A percentile compares a stretch with the other conserved stretches of the same genome.
phyloP scores from a whole-genome alignment of 345 rosid genomes.

The Murraya paniculata region DNA sequence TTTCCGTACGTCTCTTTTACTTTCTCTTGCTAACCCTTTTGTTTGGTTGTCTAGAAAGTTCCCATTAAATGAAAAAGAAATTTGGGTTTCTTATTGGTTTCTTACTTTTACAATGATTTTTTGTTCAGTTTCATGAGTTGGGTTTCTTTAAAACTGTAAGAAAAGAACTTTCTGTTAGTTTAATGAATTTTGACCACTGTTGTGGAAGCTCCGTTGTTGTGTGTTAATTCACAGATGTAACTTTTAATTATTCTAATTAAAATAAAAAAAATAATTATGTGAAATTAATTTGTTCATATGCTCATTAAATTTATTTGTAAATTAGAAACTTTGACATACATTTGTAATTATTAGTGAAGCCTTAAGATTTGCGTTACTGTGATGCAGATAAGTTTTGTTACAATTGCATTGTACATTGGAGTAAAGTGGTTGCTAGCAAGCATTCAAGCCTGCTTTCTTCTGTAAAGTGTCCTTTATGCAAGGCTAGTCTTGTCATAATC shows the following conservation, averaged over 20 bases:
- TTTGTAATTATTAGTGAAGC: not conserved
- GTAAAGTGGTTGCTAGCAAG: conserved; percentile 64
- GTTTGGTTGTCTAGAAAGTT: conserved; percentile 1
- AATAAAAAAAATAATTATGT: not conserved
- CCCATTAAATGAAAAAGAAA: not conserved
- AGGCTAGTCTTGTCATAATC: conserved; percentile 45
- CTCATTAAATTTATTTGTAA: not conserved
- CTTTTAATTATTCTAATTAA: not conserved
- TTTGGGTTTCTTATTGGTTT: not conserved
- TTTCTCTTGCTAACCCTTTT: conserved; percentile 5
- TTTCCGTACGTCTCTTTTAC: conserved; percentile 52
- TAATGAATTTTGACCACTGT: not conserved
- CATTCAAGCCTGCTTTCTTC: conserved; percentile 42
- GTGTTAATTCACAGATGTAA: not conserved
- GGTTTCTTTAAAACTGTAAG: not conserved
- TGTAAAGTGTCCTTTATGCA: conserved; percentile 83
- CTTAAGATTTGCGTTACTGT: not conserved
- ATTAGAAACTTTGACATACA: conserved; percentile 1
- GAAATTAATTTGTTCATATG: not conserved
- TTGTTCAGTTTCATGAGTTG: conserved; percentile 7
- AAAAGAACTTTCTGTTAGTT: not conserved
- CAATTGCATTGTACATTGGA: conserved; percentile 73
- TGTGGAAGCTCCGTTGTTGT: not conserved
- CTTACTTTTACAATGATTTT: not conserved
- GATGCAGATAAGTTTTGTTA: conserved; percentile 86